phyloP scores from a whole-genome alignment of 495 filamentous ascomycete species.

The Filosporella fistucella region DNA sequence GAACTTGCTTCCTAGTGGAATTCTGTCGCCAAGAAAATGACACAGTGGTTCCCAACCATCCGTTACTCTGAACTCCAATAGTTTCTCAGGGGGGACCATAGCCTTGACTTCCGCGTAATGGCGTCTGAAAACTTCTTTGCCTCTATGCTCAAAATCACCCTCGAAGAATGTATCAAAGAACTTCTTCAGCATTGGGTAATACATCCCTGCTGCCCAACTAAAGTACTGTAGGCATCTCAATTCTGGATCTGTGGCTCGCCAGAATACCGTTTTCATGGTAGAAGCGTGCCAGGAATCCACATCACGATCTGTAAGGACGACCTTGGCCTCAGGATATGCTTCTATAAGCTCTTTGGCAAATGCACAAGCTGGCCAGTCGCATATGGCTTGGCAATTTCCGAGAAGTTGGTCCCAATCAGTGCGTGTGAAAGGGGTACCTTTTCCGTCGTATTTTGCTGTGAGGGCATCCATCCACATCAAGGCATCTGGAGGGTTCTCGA shows the following conservation, averaged over 20 bases:
- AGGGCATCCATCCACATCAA: constrained; percentile 62
- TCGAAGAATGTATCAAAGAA: constrained; percentile 55
- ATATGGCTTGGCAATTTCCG: constrained; percentile 59
- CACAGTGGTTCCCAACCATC: constrained; percentile 67
- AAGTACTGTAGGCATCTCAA: constrained; percentile 46
- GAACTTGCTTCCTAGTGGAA: constrained; percentile 45
- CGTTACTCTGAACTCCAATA: constrained; percentile 61
- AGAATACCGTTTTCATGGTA: constrained; percentile 42
- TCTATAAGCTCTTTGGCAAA: constrained; percentile 65
- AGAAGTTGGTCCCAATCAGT: constrained; percentile 66
- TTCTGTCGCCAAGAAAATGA: constrained; percentile 56
- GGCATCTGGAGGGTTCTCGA: constrained; percentile 56
- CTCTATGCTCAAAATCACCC: constrained; percentile 44
- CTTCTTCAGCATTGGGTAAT: constrained; percentile 55
- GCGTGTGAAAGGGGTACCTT: constrained; percentile 50
- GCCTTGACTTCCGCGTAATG: constrained; percentile 25
- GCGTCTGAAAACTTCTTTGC: constrained; percentile 31
- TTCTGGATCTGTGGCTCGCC: constrained; percentile 52
- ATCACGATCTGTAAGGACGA: constrained; percentile 59
- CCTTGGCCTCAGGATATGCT: constrained; percentile 66
- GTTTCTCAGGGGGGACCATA: constrained; percentile 26
- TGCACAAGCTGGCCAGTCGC: constrained; percentile 61
- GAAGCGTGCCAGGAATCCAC: constrained; percentile 39
- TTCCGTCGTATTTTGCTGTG: constrained; percentile 58
- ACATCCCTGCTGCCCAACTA: constrained; percentile 53